These are phyloP conservation scores for Saturnispora mendoncae DNA, from an alignment of 805 yeast genomes.

Conservation along the genomic window DNA sequence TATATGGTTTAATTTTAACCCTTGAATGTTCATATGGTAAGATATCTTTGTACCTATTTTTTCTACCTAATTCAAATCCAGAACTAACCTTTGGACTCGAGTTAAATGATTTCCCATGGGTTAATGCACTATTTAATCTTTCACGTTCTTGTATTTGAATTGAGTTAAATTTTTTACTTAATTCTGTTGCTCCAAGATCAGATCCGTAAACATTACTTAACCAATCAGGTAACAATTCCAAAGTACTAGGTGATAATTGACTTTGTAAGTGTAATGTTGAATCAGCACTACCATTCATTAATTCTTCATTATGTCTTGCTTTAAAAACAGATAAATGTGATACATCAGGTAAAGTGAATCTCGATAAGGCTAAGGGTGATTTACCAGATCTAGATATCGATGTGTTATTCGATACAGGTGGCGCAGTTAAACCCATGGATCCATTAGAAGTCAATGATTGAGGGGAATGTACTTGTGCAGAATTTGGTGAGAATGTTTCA, in stretches of 20 bases:
- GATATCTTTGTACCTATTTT: conserved; percentile 83
- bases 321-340: conserved; percentile 36
- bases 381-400: conserved; percentile 5
- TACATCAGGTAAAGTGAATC: conserved; percentile 44
- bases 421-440: not conserved
- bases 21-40: conserved; percentile 82
- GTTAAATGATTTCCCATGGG: conserved; percentile 14
- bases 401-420: conserved; percentile 27
- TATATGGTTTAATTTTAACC: conserved; percentile 43
- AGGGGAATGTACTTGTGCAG: conserved; percentile 8
- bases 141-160: conserved; percentile 64
- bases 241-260: conserved; percentile 16
- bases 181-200: conserved; percentile 30
- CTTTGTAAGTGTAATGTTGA: conserved; percentile 21
- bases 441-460: conserved; percentile 15
- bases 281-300: conserved; percentile 24
- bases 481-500: conserved; percentile 19
- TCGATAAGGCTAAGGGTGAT: conserved; percentile 29
- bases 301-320: conserved; percentile 48
- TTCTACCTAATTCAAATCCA: conserved; percentile 74
- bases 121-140: conserved; percentile 45
- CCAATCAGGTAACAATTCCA: conserved; percentile 45
- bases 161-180: conserved; percentile 48
- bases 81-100: conserved; percentile 43
- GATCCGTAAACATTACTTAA: conserved; percentile 30